A percentile compares a stretch with the other conserved stretches of the same genome.
phyloP scores from a whole-genome alignment of 1,284 basidiomycete genomes.

The Cutaneotrichosporon sp. region DNA sequence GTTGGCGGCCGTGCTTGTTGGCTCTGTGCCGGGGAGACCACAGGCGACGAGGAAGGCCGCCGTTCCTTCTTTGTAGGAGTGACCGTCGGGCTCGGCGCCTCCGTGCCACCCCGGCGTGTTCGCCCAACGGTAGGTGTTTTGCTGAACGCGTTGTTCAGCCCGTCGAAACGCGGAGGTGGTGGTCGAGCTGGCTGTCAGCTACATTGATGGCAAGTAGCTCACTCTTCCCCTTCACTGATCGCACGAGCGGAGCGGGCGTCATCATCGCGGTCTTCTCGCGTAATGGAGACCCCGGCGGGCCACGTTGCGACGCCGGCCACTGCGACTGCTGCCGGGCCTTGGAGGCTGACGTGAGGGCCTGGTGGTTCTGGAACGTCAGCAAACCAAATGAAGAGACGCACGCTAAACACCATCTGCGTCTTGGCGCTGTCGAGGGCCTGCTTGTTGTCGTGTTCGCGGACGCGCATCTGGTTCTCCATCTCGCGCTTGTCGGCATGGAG shows the following conservation, averaged over 20 bases:
- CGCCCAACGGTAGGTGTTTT: slow-evolving; percentile 27
- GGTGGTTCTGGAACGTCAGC: slow-evolving; percentile 24
- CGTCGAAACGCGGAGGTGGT: slow-evolving; percentile 32
- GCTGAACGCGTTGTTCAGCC: slow-evolving; percentile 41
- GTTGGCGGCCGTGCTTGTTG: slow-evolving; percentile 3
- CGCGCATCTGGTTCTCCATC: slow-evolving; percentile 34
- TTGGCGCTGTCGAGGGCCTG: slow-evolving; percentile 51
- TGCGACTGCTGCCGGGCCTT: slow-evolving; percentile 26
- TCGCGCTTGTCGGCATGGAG: slow-evolving; percentile 28
- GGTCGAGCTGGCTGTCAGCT: slow-evolving; percentile 17
- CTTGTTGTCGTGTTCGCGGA: slow-evolving; percentile 34
- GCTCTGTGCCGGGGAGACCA: slow-evolving; percentile 15
- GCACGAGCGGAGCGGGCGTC: slow-evolving; percentile 27
- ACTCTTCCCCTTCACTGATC: slow-evolving; percentile 38
- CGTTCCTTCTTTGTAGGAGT: slow-evolving; percentile 22
- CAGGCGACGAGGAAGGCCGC: slow-evolving; percentile 5
- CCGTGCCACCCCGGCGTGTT: slow-evolving; percentile 34
- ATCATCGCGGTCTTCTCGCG: slow-evolving; percentile 12
- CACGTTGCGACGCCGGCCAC: slow-evolving; percentile 20
- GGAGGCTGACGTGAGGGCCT: slow-evolving; percentile 23
- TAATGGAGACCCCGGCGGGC: slow-evolving; percentile 16
- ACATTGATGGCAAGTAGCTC: background rate
- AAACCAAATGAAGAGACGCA: slow-evolving; percentile 5
- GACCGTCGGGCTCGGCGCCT: slow-evolving; percentile 28
- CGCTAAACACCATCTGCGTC: slow-evolving; percentile 48